A percentile compares a stretch with the other conserved stretches of the same genome.
Evolutionary conservation across 2,329 filamentous ascomycete species (phyloP).

Genomic region (Fusarium multiceps): DNA sequence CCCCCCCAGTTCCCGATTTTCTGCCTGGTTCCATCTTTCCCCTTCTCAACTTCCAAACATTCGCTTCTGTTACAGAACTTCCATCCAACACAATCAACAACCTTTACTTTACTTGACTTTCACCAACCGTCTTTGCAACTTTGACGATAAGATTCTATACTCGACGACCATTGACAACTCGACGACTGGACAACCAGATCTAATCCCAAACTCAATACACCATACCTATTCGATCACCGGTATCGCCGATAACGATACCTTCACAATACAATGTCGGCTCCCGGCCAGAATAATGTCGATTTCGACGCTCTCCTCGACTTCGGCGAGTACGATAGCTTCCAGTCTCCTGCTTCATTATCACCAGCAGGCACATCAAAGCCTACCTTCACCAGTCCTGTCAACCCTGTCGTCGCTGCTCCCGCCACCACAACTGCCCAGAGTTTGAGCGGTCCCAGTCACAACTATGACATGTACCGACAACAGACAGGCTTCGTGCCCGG

Average conservation of each 20-base stretch:
- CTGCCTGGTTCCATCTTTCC: slow-evolving; percentile 43
- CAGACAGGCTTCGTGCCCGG: slow-evolving; percentile 92
- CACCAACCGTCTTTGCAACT: slow-evolving; percentile 8
- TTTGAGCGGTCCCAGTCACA: slow-evolving; percentile 86
- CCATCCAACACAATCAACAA: slow-evolving; percentile 26
- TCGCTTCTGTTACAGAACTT: slow-evolving; percentile 29
- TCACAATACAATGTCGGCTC: slow-evolving; percentile 52
- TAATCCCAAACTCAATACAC: background rate
- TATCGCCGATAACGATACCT: slow-evolving; percentile 24
- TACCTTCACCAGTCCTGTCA: slow-evolving; percentile 63
- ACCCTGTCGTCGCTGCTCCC: slow-evolving; percentile 66
- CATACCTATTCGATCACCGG: slow-evolving; percentile 11
- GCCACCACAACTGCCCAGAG: slow-evolving; percentile 67
- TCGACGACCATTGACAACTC: background rate
- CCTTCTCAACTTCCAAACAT: slow-evolving; percentile 40
- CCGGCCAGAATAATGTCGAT: slow-evolving; percentile 60
- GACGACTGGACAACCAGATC: slow-evolving; percentile 8
- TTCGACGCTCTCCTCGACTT: slow-evolving; percentile 71
- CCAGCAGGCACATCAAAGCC: slow-evolving; percentile 65
- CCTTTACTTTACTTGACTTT: slow-evolving; percentile 5
- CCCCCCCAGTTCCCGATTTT: slow-evolving; percentile 45
- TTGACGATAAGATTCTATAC: background rate
- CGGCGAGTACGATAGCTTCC: slow-evolving; percentile 72
- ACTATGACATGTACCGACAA: slow-evolving; percentile 95
- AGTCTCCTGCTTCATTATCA: slow-evolving; percentile 68